Evolutionary conservation across 257 asterid species (phyloP).

Genomic region (Plectranthus barbatus): DNA sequence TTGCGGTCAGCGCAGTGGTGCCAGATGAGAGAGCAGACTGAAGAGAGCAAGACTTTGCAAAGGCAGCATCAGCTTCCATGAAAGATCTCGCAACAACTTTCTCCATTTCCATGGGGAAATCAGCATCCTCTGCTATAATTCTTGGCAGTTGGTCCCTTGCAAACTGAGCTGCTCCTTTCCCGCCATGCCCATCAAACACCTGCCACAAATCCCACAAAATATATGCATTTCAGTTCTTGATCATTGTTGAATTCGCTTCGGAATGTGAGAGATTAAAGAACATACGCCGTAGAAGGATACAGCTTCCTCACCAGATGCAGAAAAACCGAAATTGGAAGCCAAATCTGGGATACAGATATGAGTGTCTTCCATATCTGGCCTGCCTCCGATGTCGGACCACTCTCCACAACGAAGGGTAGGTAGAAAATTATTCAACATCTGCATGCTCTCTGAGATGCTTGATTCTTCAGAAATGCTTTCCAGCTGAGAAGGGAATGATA

Average conservation of each 20-base stretch:
- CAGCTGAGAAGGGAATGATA: conserved; percentile 37
- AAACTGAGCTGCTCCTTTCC: conserved; percentile 81
- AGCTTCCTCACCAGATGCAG: conserved; percentile 51
- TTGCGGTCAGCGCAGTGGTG: conserved; percentile 92
- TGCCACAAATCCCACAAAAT: conserved; percentile 26
- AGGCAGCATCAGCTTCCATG: conserved; percentile 61
- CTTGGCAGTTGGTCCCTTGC: conserved; percentile 84
- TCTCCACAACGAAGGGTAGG: conserved; percentile 75
- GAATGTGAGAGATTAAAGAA: conserved; percentile 21
- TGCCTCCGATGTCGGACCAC: conserved; percentile 78
- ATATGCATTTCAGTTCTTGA: too few relatives aligned
- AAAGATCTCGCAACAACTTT: conserved; percentile 75
- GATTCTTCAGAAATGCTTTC: conserved; percentile 74
- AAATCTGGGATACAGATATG: conserved; percentile 72
- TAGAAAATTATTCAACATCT: conserved; percentile 34
- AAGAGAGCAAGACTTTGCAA: conserved; percentile 60
- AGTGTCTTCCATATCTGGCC: conserved; percentile 79
- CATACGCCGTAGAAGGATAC: conserved; percentile 95
- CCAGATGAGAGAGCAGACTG: conserved; percentile 75
- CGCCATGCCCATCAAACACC: conserved; percentile 98
- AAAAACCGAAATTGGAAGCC: conserved; percentile 48
- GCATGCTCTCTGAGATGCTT: conserved; percentile 31
- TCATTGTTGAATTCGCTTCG: too few relatives aligned
- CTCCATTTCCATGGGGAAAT: conserved; percentile 78
- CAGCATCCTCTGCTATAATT: conserved; percentile 71